Percentiles rank a stretch among this genome's conserved stretches.
Evolutionary conservation across 176 grass and related monocot genomes (phyloP).

Genomic region (Miscanthus lutarioriparius): DNA sequence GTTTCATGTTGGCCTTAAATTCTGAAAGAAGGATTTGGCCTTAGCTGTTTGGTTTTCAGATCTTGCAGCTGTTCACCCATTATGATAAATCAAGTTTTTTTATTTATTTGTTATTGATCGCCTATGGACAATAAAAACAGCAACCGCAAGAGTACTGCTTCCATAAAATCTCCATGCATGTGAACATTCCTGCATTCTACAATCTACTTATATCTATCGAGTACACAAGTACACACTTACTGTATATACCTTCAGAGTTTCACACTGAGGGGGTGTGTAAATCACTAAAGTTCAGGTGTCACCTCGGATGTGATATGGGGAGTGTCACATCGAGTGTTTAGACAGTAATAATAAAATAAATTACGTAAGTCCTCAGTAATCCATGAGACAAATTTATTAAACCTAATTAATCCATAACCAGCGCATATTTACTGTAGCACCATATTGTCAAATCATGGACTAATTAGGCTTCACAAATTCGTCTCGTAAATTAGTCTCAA

Average conservation of each 20-base stretch:
- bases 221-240: not conserved
- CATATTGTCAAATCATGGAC: no score
- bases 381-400: no score
- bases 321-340: no score
- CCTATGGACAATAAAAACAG: not conserved
- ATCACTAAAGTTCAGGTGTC: no score
- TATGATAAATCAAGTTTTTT: not conserved
- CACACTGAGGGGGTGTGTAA: no score
- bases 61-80: not conserved
- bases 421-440: no score
- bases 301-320: no score
- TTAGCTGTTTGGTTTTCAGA: constrained; percentile 18
- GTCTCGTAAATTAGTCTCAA: no score
- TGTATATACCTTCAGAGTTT: not conserved
- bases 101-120: not conserved
- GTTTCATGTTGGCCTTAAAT: constrained; percentile 43
- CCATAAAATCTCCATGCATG: not conserved
- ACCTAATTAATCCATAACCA: no score
- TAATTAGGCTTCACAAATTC: no score
- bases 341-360: no score
- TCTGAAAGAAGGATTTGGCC: constrained; percentile 29
- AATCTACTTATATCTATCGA: not conserved
- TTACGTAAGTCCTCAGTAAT: no score
- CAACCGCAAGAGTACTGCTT: not conserved
- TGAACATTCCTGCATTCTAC: not conserved